phyloP scores from a whole-genome alignment of 1,139 yeast genomes.

The Pichia kudriavzevii region DNA sequence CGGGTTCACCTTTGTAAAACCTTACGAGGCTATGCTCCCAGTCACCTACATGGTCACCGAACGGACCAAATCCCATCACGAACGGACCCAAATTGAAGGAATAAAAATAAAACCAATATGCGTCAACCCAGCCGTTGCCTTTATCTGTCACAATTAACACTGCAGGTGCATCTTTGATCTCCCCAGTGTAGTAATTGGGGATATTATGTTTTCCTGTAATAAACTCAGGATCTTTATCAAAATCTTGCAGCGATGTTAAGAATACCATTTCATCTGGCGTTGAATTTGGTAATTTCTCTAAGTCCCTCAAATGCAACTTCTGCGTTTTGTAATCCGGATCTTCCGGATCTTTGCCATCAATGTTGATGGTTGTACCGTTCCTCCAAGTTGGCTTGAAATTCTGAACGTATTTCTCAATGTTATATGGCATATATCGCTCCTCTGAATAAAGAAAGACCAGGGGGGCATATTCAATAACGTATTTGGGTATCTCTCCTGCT shows the following conservation, averaged over 20 bases:
- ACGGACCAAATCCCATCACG: slow-evolving; percentile 97
- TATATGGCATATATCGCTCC: slow-evolving; percentile 81
- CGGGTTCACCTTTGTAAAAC: slow-evolving; percentile 72
- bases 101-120: slow-evolving; percentile 94
- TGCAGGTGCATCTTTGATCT: slow-evolving; percentile 70
- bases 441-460: slow-evolving; percentile 82
- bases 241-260: slow-evolving; percentile 64
- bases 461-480: slow-evolving; percentile 68
- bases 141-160: slow-evolving; percentile 78
- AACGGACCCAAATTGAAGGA: slow-evolving; percentile 92
- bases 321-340: slow-evolving; percentile 13
- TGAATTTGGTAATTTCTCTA: slow-evolving; percentile 28
- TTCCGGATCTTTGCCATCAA: slow-evolving; percentile 27
- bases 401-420: slow-evolving; percentile 58
- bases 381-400: slow-evolving; percentile 46
- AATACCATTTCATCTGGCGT: slow-evolving; percentile 30
- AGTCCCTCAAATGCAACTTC: slow-evolving; percentile 32
- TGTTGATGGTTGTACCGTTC: slow-evolving; percentile 39
- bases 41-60: slow-evolving; percentile 94
- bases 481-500: slow-evolving; percentile 66
- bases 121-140: slow-evolving; percentile 89
- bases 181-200: slow-evolving; percentile 69
- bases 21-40: slow-evolving; percentile 95
- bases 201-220: slow-evolving; percentile 62
- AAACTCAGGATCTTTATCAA: slow-evolving; percentile 76